Percentiles rank a stretch among this genome's conserved stretches.
These are phyloP conservation scores for Colletotrichum godetiae DNA, from an alignment of 2,329 filamentous ascomycete genomes.

Conservation along the genomic window DNA sequence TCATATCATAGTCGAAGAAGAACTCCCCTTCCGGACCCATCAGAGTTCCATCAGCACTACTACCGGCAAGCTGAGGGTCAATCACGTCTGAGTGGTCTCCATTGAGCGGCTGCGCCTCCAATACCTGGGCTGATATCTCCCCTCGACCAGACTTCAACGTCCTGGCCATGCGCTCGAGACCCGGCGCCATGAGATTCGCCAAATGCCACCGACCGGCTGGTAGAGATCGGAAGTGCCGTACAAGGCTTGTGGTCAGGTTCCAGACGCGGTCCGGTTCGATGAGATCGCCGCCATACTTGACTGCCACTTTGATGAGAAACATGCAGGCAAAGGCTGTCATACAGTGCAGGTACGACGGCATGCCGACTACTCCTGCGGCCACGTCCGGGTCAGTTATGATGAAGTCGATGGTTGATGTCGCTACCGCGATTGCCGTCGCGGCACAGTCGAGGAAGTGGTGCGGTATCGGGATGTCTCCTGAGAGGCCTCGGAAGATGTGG, in stretches of 20 bases:
- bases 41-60: conserved; percentile 2
- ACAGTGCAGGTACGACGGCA: conserved; percentile 62
- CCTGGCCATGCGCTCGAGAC: conserved; percentile 53
- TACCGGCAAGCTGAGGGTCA: neutral
- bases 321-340: conserved; percentile 66
- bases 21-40: conserved; percentile 31
- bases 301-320: conserved; percentile 60
- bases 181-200: conserved; percentile 57
- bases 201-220: conserved; percentile 57
- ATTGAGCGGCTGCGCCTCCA: neutral
- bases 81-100: neutral
- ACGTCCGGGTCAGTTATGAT: conserved; percentile 56
- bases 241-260: conserved; percentile 50
- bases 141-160: conserved; percentile 14
- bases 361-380: conserved; percentile 52
- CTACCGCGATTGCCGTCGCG: conserved; percentile 48
- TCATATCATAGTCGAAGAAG: conserved; percentile 42
- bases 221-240: conserved; percentile 52
- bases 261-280: conserved; percentile 50
- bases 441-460: conserved; percentile 49
- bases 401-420: conserved; percentile 56
- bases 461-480: conserved; percentile 46
- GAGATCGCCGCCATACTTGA: conserved; percentile 52
- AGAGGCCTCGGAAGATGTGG: conserved; percentile 52
- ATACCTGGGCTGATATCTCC: neutral